Conservation (phyloP, 192 early-diverging fungal genomes). For the Umbelopsis isabellina region DNA sequence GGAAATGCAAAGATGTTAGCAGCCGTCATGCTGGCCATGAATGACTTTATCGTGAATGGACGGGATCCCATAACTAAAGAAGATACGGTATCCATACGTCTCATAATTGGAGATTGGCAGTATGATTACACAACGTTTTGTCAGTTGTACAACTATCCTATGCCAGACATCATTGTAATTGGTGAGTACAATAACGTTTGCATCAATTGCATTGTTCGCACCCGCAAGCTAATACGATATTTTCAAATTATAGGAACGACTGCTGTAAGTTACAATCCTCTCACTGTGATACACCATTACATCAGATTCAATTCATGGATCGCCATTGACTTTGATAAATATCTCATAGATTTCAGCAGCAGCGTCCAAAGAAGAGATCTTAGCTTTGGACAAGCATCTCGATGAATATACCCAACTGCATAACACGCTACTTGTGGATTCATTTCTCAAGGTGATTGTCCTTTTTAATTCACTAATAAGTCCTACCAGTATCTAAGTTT, state of each 20-base stretch:
- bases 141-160: constrained; percentile 1
- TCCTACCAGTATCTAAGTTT: neutral
- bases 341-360: constrained; percentile 12
- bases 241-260: neutral
- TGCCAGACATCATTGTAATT: constrained; percentile 20
- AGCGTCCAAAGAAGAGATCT: constrained; percentile 8
- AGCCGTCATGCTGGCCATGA: constrained; percentile 7
- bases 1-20: neutral
- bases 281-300: no score
- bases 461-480: neutral
- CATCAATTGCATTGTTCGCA: neutral
- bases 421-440: constrained; percentile 1
- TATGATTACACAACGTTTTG: constrained; percentile 15
- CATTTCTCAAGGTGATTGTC: constrained; percentile 9
- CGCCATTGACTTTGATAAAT: neutral
- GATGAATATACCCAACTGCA: constrained; percentile 22
- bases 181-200: neutral
- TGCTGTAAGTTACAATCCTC: neutral
- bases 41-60: constrained; percentile 4
- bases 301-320: neutral
- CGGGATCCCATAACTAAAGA: neutral
- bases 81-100: neutral
- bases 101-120: constrained; percentile 11
- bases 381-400: constrained; percentile 12
- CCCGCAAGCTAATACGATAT: neutral